Base-by-base conservation (phyloP, 768 basidiomycete genomes). In the Leccinellum albellum region DNA sequence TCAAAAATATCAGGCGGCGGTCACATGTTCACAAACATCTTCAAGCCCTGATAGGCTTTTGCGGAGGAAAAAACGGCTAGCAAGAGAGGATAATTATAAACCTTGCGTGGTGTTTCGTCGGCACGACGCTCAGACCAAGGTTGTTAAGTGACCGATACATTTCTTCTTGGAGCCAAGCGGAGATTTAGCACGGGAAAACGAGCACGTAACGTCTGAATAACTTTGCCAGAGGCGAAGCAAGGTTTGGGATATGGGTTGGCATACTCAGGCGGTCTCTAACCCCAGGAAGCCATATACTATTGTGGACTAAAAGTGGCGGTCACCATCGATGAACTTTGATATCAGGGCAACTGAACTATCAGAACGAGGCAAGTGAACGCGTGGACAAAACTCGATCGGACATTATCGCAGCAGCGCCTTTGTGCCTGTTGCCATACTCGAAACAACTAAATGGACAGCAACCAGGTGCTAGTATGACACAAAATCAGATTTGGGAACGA, bases 11-110 rank as follows among this genome's bases (percentile, higher is more conserved):
- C 59, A 62, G 68, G 70, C 70, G 68, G 59, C n/a, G n/a, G n/a
- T n/a, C n/a, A n/a, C 72, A 28, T 68, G 63, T 58, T 28, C n/a
- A 56, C 47, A 33, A 35, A 29, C 35, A 15, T 52, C 50, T 59
- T 61, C 61, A 58, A 56, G 54, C 61, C 58, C 51, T 71, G 71
- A 72, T 72, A 72, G 71, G 71, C 71, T 63, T 72, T 72, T 63
- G 57, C 71, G 71, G 71, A 69, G 63, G 37, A 40, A 40, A 40
- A 63, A 58, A 31, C 55, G 54, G 54, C 42, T 60, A 60, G 61
- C 53, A 47, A 51, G 29, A 33, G 50, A 54, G 53, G 49, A 61
- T 64, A 54, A 70, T 68, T 61, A n/a, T 60, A 64, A 57, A 28
- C 21, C 17, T 50, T 47, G 35, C 14, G 14, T 24, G 49, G 46